These are phyloP conservation scores for Nicotiana undulata DNA, from an alignment of 257 asterid genomes.

Conservation along the genomic window DNA sequence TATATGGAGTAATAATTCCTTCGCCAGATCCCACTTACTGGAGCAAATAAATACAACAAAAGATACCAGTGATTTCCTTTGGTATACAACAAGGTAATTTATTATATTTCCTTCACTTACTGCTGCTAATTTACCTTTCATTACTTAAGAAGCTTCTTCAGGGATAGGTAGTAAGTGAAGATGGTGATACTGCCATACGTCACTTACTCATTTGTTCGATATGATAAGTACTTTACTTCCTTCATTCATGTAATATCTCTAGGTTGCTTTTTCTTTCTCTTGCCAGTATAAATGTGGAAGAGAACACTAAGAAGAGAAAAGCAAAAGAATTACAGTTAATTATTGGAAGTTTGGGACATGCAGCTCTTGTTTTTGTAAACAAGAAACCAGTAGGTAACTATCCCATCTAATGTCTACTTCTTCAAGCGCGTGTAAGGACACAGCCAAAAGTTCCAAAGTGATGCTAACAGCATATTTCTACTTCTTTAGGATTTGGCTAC, in stretches of 20 bases:
- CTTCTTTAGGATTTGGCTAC: conserved; percentile 43
- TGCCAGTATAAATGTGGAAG: conserved; percentile 47
- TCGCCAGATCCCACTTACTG: conserved; percentile 36
- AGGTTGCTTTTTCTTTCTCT: not conserved
- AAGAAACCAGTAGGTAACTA: conserved; percentile 45
- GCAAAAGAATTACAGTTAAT: conserved; percentile 32
- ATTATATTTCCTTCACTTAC: not conserved
- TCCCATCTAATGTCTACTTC: not conserved
- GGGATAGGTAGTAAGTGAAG: not conserved
- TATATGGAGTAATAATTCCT: conserved; percentile 37
- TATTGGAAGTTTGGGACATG: conserved; percentile 67
- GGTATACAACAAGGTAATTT: conserved; percentile 63
- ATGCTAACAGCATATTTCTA: not conserved
- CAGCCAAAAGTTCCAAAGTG: not conserved
- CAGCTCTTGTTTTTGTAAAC: conserved; percentile 72
- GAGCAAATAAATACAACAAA: conserved; percentile 87
- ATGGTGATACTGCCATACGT: not conserved
- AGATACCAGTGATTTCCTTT: conserved; percentile 64
- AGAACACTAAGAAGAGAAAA: conserved; percentile 18
- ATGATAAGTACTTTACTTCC: not conserved
- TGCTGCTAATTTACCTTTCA: not conserved
- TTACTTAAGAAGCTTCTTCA: not conserved
- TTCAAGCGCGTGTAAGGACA: not conserved
- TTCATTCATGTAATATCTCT: not conserved
- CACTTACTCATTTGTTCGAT: not conserved